A percentile compares a stretch with the other conserved stretches of the same genome.
phyloP scores from a whole-genome alignment of 768 basidiomycete genomes.

The Mycena crocata region DNA sequence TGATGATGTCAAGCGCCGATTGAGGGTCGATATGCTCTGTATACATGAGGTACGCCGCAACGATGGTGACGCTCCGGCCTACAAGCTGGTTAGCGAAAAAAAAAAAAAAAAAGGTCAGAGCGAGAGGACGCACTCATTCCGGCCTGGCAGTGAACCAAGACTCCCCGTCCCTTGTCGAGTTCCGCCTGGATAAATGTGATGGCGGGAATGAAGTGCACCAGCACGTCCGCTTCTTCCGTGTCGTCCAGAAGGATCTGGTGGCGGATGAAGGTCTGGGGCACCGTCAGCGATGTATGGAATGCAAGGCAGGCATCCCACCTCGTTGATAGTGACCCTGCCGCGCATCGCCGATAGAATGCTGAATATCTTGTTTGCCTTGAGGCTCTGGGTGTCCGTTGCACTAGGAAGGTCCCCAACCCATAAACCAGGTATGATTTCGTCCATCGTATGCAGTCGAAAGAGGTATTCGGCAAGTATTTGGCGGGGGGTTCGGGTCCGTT shows the following conservation, averaged over 20 bases:
- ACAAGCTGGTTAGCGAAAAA: conserved; percentile 20
- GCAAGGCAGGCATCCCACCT: conserved; percentile 53
- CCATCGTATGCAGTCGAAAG: conserved; percentile 68
- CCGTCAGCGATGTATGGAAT: conserved; percentile 7
- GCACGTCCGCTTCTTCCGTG: conserved; percentile 78
- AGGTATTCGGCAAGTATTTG: not conserved
- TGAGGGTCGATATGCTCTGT: conserved; percentile 65
- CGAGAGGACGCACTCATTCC: conserved; percentile 76
- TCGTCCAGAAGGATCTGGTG: conserved; percentile 87
- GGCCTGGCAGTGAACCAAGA: conserved; percentile 92
- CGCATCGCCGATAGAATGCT: conserved; percentile 82
- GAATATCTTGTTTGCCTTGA: conserved; percentile 79
- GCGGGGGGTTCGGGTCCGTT: not conserved
- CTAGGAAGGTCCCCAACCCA: conserved; percentile 89
- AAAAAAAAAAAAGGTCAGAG: not conserved
- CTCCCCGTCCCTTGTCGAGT: conserved; percentile 77
- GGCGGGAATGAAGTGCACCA: conserved; percentile 80
- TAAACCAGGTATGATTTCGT: conserved; percentile 81
- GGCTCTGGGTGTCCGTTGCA: conserved; percentile 68
- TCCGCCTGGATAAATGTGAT: conserved; percentile 88
- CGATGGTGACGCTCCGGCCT: conserved; percentile 89
- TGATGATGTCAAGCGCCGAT: conserved; percentile 77
- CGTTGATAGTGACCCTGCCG: conserved; percentile 72
- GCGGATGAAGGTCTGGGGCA: conserved; percentile 76
- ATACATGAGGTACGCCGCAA: conserved; percentile 92